Percentiles rank a stretch among this genome's conserved stretches.
phyloP scores from a whole-genome alignment of 345 rosid species.

The Bretschneidera sinensis region DNA sequence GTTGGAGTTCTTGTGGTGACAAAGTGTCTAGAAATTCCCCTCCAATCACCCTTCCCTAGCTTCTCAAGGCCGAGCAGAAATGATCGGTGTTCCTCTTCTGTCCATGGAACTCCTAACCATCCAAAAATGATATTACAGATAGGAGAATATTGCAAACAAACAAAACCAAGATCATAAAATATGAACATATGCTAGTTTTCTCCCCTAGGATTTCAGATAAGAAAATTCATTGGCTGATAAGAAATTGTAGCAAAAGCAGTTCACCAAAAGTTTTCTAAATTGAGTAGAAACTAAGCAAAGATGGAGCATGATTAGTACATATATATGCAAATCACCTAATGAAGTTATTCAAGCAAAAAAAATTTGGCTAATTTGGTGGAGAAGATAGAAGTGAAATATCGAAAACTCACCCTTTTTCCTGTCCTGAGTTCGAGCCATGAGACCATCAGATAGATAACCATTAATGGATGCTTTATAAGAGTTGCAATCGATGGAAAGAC shows the following conservation, averaged over 20 bases:
- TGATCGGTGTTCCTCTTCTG: conserved; percentile 58
- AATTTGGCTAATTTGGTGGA: neutral
- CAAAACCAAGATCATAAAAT: neutral
- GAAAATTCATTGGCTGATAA: too few relatives aligned
- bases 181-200: too few relatives aligned
- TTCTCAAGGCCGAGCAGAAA: conserved; percentile 52
- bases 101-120: conserved; percentile 58
- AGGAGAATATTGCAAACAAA: neutral
- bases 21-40: conserved; percentile 57
- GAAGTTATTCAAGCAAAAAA: neutral
- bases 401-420: conserved; percentile 42
- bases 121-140: neutral
- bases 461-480: conserved; percentile 23
- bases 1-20: conserved; percentile 69
- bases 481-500: conserved; percentile 26
- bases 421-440: conserved; percentile 26
- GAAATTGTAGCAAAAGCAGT: too few relatives aligned
- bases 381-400: neutral
- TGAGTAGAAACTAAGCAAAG: too few relatives aligned
- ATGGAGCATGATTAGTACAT: too few relatives aligned
- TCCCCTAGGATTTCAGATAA: too few relatives aligned
- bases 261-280: too few relatives aligned
- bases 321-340: too few relatives aligned
- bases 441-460: conserved; percentile 47
- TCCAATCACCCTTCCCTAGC: conserved; percentile 76